Percentiles rank a stretch among this genome's conserved stretches.
These are phyloP conservation scores for Trametes hirsuta DNA, from an alignment of 1,284 basidiomycete genomes.

Conservation along the genomic window DNA sequence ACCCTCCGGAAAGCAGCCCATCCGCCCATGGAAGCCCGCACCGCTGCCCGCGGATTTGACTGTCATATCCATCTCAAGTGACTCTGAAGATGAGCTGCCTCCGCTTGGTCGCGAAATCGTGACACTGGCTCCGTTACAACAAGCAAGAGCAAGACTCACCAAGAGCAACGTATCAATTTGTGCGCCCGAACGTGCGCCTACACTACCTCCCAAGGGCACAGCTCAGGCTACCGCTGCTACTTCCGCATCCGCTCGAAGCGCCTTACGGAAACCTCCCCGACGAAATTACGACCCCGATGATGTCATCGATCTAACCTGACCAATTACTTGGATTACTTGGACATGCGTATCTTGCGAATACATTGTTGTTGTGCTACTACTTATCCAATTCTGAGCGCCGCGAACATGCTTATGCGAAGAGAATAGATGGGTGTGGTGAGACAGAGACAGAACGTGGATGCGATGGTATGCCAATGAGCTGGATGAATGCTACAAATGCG, in stretches of 20 bases:
- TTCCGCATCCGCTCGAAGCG: neutral
- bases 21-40: constrained; percentile 2
- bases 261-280: constrained; percentile 4
- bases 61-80: constrained; percentile 39
- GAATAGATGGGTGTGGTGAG: constrained; percentile 4
- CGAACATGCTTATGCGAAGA: neutral
- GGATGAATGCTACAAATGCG: constrained; percentile 22
- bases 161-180: neutral
- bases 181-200: neutral
- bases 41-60: constrained; percentile 21
- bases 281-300: constrained; percentile 23
- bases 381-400: constrained; percentile 16
- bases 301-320: constrained; percentile 46
- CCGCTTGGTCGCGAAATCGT: neutral
- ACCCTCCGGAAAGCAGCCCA: constrained; percentile 3
- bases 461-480: constrained; percentile 16
- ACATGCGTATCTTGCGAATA: constrained; percentile 17
- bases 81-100: constrained; percentile 28
- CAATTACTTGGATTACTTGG: constrained; percentile 9
- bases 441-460: constrained; percentile 4
- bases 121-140: constrained; percentile 21
- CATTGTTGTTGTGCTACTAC: constrained; percentile 19
- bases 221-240: neutral
- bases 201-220: neutral
- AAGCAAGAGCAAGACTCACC: constrained; percentile 14